Percentiles rank a stretch among this genome's conserved stretches.
These are phyloP conservation scores for Suillus cothurnatus DNA, from an alignment of 768 basidiomycete genomes.

Conservation along the genomic window DNA sequence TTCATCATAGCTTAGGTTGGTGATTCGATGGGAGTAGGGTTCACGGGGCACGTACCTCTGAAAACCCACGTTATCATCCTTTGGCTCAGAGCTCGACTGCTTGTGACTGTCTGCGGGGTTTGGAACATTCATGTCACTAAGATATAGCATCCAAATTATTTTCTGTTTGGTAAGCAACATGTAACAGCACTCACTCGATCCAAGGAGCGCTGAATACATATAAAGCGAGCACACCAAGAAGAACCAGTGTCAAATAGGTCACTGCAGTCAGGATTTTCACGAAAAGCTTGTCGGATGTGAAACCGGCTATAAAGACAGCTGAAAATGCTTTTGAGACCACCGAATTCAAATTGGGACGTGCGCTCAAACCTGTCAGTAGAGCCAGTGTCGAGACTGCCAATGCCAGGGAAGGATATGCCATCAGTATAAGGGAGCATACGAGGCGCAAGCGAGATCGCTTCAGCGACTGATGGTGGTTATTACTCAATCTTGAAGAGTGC, in stretches of 20 bases:
- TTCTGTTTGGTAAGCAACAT: neutral
- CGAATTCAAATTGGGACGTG: neutral
- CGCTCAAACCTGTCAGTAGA: neutral
- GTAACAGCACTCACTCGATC: neutral
- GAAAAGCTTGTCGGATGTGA: neutral
- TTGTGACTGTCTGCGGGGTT: neutral
- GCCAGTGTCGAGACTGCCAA: neutral
- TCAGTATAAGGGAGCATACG: neutral
- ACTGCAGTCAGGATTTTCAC: neutral
- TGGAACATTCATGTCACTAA: neutral
- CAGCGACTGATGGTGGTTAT: neutral
- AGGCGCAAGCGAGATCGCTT: neutral
- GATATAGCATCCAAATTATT: neutral
- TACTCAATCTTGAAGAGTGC: neutral
- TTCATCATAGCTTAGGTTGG: neutral
- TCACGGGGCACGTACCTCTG: neutral
- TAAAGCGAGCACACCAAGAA: neutral
- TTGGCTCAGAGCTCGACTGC: neutral
- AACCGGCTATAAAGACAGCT: neutral
- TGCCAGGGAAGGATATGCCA: neutral
- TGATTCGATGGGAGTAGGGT: neutral
- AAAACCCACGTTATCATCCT: neutral
- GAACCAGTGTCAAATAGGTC: neutral
- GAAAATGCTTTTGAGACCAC: neutral
- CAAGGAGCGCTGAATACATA: neutral